Conservation (phyloP, 768 basidiomycete species). For the Cyathus striatus region DNA sequence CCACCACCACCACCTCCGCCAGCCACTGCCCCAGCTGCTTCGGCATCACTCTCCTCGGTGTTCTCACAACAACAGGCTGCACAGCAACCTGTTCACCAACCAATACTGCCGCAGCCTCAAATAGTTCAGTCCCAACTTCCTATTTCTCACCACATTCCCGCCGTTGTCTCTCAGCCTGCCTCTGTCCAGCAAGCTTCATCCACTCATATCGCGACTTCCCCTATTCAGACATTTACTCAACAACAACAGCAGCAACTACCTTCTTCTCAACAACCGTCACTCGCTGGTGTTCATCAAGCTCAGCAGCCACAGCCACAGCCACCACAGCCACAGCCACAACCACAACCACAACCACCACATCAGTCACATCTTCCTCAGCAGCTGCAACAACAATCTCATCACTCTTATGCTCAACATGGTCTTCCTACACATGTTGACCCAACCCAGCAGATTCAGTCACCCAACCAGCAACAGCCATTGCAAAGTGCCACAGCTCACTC, state of each 20-base stretch:
- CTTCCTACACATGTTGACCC: conserved; percentile 65
- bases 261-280: conserved; percentile 17
- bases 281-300: conserved; percentile 9
- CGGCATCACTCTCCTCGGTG: conserved; percentile 33
- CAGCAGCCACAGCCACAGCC: conserved; percentile 12
- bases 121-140: conserved; percentile 17
- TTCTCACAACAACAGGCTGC: conserved; percentile 42
- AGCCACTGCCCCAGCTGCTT: conserved; percentile 33
- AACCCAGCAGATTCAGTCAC: conserved; percentile 36
- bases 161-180: conserved; percentile 35
- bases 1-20: conserved; percentile 28
- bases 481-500: conserved; percentile 40
- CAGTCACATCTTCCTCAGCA: conserved; percentile 26
- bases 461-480: conserved; percentile 34
- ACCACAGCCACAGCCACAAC: conserved; percentile 7
- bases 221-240: conserved; percentile 36
- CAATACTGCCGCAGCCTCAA: conserved; percentile 23
- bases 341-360: conserved; percentile 9
- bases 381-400: conserved; percentile 41
- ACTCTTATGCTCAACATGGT: conserved; percentile 62
- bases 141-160: conserved; percentile 25
- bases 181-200: conserved; percentile 20
- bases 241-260: conserved; percentile 31
- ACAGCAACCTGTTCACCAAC: conserved; percentile 28
- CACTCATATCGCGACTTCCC: conserved; percentile 26